Evolutionary conservation across 257 asterid genomes (phyloP).

Genomic region (Henckelia pumila): DNA sequence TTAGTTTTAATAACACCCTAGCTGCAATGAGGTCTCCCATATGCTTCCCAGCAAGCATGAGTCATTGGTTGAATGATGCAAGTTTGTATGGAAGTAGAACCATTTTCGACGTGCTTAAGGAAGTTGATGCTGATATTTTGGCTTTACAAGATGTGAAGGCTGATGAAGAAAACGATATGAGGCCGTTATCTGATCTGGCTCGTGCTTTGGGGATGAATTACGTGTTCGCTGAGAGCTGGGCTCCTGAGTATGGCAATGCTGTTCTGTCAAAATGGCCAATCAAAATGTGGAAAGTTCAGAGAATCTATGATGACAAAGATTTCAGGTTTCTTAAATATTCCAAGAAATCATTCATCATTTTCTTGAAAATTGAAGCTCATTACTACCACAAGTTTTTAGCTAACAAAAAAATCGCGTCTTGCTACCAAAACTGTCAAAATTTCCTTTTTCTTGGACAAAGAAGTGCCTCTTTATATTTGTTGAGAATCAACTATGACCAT

Average conservation of each 20-base stretch:
- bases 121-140: constrained; percentile 78
- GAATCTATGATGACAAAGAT: constrained; percentile 71
- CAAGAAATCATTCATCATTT: background rate
- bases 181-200: constrained; percentile 80
- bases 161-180: constrained; percentile 82
- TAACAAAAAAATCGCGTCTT: no score
- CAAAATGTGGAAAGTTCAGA: constrained; percentile 69
- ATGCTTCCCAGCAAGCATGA: constrained; percentile 52
- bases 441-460: background rate
- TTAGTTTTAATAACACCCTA: constrained; percentile 29
- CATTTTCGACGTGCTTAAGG: constrained; percentile 63
- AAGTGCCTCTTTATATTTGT: background rate
- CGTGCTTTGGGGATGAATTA: constrained; percentile 80
- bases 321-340: constrained; percentile 51
- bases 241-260: constrained; percentile 94
- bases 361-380: background rate
- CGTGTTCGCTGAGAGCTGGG: constrained; percentile 98
- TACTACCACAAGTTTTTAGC: no score
- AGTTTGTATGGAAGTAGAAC: constrained; percentile 45
- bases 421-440: background rate
- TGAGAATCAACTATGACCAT: background rate
- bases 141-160: constrained; percentile 94
- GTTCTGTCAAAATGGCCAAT: constrained; percentile 90
- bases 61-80: constrained; percentile 46
- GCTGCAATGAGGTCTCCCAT: constrained; percentile 81